phyloP scores from a whole-genome alignment of 441 rosid genomes.

The Bocquillonia castaneifolia region DNA sequence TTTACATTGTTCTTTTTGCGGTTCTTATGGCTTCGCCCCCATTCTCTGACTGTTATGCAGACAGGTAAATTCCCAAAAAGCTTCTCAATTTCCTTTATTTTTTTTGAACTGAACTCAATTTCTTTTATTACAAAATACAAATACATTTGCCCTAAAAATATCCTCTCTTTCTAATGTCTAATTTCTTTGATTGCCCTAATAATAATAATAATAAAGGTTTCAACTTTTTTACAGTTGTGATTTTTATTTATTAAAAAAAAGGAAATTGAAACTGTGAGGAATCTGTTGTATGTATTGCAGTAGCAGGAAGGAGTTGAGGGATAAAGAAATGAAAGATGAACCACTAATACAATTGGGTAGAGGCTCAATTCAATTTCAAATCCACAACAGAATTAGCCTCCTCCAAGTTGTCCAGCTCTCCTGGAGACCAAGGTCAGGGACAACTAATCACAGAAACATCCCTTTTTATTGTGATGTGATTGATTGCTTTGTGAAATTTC shows the following conservation, averaged over 20 bases:
- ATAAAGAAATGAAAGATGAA: slow-evolving; percentile 27
- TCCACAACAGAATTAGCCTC: slow-evolving; percentile 46
- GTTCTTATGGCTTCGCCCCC: slow-evolving; percentile 26
- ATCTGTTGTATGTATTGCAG: too few relatives aligned
- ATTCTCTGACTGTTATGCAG: slow-evolving; percentile 36
- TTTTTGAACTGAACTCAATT: too few relatives aligned
- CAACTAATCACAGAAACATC: slow-evolving; percentile 14
- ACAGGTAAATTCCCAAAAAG: slow-evolving; percentile 35
- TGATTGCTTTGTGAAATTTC: slow-evolving; percentile 15
- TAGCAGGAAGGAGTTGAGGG: slow-evolving; percentile 70
- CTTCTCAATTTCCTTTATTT: neutral
- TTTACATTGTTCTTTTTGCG: slow-evolving; percentile 31
- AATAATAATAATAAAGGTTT: too few relatives aligned
- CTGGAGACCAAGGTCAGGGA: slow-evolving; percentile 99
- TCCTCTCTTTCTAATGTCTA: too few relatives aligned
- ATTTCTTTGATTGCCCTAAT: too few relatives aligned
- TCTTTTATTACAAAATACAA: too few relatives aligned
- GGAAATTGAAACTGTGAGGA: too few relatives aligned
- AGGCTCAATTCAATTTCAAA: slow-evolving; percentile 27
- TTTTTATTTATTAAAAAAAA: too few relatives aligned
- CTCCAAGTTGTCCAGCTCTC: slow-evolving; percentile 64
- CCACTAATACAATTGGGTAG: slow-evolving; percentile 24
- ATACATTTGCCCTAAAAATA: too few relatives aligned
- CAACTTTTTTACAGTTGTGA: too few relatives aligned
- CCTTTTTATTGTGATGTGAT: neutral